A percentile compares a stretch with the other conserved stretches of the same genome.
Conservation (phyloP, 768 basidiomycete species). For the Collybiopsis confluens region DNA sequence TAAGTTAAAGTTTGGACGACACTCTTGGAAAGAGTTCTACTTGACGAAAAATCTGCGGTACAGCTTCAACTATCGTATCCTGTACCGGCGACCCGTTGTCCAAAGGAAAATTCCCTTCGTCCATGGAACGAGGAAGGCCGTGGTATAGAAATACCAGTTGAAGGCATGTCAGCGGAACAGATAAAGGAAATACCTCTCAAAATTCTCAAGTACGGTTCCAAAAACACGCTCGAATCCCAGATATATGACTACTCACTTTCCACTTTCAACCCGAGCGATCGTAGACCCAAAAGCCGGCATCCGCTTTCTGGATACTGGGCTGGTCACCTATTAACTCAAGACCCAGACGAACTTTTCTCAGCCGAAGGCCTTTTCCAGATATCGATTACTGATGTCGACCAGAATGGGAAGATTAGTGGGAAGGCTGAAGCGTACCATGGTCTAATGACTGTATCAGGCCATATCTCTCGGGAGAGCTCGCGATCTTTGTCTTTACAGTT, state of each 20-base stretch:
- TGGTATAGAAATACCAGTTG: neutral
- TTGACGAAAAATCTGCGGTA: neutral
- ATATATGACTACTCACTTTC: neutral
- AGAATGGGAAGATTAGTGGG: too few species aligned
- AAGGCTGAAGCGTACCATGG: too few species aligned
- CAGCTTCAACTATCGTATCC: slow-evolving; percentile 2
- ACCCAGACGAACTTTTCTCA: neutral
- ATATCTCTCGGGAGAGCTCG: too few species aligned
- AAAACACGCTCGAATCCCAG: neutral
- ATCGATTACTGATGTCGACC: neutral
- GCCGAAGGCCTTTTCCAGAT: slow-evolving; percentile 1
- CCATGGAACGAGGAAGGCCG: neutral
- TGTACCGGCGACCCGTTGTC: neutral
- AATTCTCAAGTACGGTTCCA: neutral
- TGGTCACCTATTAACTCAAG: neutral
- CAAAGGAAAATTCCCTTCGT: neutral
- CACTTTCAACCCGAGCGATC: neutral
- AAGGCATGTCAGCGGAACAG: neutral
- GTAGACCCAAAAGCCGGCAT: neutral
- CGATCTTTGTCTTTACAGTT: too few species aligned
- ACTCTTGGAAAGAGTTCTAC: neutral
- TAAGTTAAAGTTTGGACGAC: neutral
- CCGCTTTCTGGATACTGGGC: neutral
- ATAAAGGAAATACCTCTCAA: neutral
- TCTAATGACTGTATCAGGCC: too few species aligned